Conservation (phyloP, 1,284 basidiomycete species). For the Marasmius oreades region DNA sequence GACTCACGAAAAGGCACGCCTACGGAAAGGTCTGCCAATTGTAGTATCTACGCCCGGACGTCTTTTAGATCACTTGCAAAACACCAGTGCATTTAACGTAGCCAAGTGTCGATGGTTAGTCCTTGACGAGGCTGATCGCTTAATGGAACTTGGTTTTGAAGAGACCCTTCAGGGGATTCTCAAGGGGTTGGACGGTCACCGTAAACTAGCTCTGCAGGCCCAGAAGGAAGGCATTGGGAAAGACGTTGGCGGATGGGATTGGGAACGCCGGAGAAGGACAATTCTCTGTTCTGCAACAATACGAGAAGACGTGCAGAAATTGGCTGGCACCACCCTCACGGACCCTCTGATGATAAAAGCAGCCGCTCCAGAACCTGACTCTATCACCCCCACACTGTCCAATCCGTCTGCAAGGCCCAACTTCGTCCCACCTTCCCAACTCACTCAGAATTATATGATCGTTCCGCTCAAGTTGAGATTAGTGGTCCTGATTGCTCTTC, state of each 20-base stretch:
- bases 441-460: slow-evolving; percentile 92
- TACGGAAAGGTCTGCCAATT: slow-evolving; percentile 72
- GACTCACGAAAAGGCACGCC: slow-evolving; percentile 63
- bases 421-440: slow-evolving; percentile 93
- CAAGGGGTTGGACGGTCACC: slow-evolving; percentile 77
- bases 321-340: slow-evolving; percentile 80
- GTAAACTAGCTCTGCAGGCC: slow-evolving; percentile 70
- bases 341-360: slow-evolving; percentile 76
- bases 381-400: slow-evolving; percentile 14
- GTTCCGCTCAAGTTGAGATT: slow-evolving; percentile 91
- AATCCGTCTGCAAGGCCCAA: slow-evolving; percentile 35
- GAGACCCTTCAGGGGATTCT: slow-evolving; percentile 89
- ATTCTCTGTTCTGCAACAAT: slow-evolving; percentile 97
- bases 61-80: slow-evolving; percentile 89
- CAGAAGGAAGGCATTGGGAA: slow-evolving; percentile 64
- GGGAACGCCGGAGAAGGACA: slow-evolving; percentile 73
- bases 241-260: slow-evolving; percentile 86
- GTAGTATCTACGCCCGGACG: slow-evolving; percentile 97
- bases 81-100: slow-evolving; percentile 90
- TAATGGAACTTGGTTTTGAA: slow-evolving; percentile 98
- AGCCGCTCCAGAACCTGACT: slow-evolving; percentile 30
- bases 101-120: slow-evolving; percentile 95
- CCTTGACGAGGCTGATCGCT: slow-evolving; percentile 94
- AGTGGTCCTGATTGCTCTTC: slow-evolving; percentile 85
- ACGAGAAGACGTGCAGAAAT: slow-evolving; percentile 89